Percentiles rank a stretch among this genome's conserved stretches.
phyloP scores from a whole-genome alignment of 352 stramenopile genomes.

The Saprolegnia parasitica region DNA sequence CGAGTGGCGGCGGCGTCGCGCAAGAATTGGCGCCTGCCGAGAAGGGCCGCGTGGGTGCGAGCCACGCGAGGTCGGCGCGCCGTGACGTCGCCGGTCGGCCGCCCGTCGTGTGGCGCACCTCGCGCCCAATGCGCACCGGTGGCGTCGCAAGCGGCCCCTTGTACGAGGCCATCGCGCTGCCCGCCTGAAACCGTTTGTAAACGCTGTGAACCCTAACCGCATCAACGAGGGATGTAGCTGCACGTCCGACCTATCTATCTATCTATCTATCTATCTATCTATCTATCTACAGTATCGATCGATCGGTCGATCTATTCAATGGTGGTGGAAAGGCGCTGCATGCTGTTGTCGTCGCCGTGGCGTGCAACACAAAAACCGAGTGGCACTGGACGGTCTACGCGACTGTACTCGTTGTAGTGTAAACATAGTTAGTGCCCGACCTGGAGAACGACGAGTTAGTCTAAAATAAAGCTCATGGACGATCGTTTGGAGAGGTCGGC shows the following conservation, averaged over 20 bases:
- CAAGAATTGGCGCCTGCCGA: not conserved
- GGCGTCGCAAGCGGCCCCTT: slow-evolving; percentile 20
- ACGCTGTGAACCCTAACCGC: too few relatives aligned
- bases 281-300: too few relatives aligned
- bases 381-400: too few relatives aligned
- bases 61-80: not conserved
- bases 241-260: too few relatives aligned
- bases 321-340: too few relatives aligned
- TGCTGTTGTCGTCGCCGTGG: too few relatives aligned
- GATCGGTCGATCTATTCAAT: too few relatives aligned
- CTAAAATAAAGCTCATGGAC: slow-evolving; percentile 30
- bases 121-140: slow-evolving; percentile 15
- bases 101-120: slow-evolving; percentile 21
- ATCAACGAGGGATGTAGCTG: too few relatives aligned
- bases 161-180: not conserved
- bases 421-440: too few relatives aligned
- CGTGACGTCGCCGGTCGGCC: not conserved
- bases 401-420: too few relatives aligned
- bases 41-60: slow-evolving; percentile 7
- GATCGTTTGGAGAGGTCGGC: slow-evolving; percentile 20
- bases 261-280: too few relatives aligned
- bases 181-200: not conserved
- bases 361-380: too few relatives aligned
- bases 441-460: slow-evolving; percentile 9
- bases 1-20: not conserved